These are phyloP conservation scores for Erodium moschatum DNA, from an alignment of 441 rosid species.

Conservation along the genomic window DNA sequence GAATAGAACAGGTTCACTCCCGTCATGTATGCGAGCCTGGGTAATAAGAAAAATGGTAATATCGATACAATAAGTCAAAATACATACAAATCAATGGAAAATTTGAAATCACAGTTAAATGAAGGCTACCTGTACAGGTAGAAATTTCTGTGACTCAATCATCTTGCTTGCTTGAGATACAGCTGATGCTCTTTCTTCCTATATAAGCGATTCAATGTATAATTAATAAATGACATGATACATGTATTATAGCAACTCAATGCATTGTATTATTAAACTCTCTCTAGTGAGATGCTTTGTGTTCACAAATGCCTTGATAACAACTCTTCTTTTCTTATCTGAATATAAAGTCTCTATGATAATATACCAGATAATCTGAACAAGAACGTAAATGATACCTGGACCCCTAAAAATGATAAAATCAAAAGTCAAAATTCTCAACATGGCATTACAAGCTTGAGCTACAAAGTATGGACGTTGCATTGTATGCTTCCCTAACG, in stretches of 20 bases:
- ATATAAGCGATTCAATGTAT: conserved; percentile 7
- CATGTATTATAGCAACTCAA: background rate
- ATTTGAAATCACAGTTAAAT: conserved; percentile 15
- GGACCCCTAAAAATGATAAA: background rate
- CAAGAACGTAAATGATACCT: background rate
- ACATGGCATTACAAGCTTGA: background rate
- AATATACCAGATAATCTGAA: background rate
- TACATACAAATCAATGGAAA: conserved; percentile 1
- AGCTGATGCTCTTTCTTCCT: conserved; percentile 84
- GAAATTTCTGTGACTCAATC: conserved; percentile 84
- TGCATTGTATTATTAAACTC: no score
- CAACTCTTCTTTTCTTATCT: background rate
- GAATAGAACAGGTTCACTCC: conserved; percentile 87
- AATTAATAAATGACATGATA: background rate
- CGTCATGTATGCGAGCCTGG: conserved; percentile 82
- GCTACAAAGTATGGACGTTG: background rate
- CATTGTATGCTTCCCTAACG: background rate
- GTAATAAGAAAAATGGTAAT: conserved; percentile 14
- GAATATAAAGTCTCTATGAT: background rate
- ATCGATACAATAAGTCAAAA: conserved; percentile 12
- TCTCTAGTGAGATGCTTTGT: background rate
- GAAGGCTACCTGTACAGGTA: conserved; percentile 60
- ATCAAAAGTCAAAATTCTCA: background rate
- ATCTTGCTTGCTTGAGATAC: conserved; percentile 65
- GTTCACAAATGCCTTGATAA: background rate